Conservation (phyloP, 129 eudicot genomes). For the Calendula officinalis region DNA sequence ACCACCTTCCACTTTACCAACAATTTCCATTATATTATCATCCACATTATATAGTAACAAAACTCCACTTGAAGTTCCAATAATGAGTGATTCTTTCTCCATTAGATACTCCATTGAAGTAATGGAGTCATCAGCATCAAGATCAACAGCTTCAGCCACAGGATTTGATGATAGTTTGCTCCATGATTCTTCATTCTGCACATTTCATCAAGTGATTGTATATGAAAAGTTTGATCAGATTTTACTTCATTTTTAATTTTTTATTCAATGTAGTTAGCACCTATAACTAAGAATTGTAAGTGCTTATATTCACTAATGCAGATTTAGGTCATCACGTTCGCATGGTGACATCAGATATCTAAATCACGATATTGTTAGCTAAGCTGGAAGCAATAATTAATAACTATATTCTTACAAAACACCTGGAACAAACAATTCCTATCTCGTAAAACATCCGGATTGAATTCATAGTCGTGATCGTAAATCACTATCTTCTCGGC, state of each 20-base stretch:
- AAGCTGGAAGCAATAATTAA: not conserved
- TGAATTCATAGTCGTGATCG: not conserved
- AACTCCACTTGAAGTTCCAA: slow-evolving; percentile 75
- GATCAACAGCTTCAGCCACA: slow-evolving; percentile 45
- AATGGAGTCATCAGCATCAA: slow-evolving; percentile 66
- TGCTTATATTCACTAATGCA: not conserved
- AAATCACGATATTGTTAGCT: not conserved
- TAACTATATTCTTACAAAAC: not conserved
- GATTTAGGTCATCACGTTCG: slow-evolving; percentile 1
- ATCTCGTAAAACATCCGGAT: not conserved
- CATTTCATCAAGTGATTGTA: not conserved
- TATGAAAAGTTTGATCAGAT: not conserved
- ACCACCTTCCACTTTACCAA: slow-evolving; percentile 86
- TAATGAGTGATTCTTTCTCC: slow-evolving; percentile 85
- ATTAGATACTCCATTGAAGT: slow-evolving; percentile 79
- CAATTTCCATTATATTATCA: slow-evolving; percentile 54
- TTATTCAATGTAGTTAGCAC: not conserved
- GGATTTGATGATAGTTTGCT: slow-evolving; percentile 26
- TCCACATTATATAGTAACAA: slow-evolving; percentile 63
- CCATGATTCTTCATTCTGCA: slow-evolving; percentile 49
- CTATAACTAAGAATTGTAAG: not conserved
- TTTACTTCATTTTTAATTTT: not conserved
- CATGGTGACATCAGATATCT: not conserved
- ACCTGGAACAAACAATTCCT: not conserved
- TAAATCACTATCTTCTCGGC: not conserved